Conservation (phyloP, 495 filamentous ascomycete species). For the Pseudotulostoma volvatum region DNA sequence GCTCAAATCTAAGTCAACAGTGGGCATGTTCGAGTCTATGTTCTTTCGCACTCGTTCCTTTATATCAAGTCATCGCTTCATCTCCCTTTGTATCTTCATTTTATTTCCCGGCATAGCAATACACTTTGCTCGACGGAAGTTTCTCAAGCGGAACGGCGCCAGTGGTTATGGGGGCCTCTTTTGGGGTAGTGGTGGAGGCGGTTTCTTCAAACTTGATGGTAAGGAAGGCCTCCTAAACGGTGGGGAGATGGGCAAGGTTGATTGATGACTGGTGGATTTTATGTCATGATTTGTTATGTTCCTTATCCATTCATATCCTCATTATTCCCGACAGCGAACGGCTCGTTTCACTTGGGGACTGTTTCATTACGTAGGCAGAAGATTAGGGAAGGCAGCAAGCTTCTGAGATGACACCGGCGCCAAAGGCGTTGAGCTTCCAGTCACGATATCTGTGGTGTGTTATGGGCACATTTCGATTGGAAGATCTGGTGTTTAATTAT, state of each 20-base stretch:
- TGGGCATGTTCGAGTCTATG: conserved; percentile 55
- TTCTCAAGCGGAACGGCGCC: conserved; percentile 15
- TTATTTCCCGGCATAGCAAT: conserved; percentile 22
- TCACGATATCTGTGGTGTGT: no score
- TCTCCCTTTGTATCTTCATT: conserved; percentile 45
- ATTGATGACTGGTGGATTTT: conserved; percentile 33
- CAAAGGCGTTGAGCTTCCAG: no score
- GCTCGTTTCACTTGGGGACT: no score
- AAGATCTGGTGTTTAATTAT: no score
- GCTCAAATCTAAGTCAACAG: conserved; percentile 74
- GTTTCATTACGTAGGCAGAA: no score
- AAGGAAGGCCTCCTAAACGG: conserved; percentile 53
- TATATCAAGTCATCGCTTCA: conserved; percentile 53
- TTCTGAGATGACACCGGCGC: no score
- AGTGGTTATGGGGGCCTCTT: conserved; percentile 36
- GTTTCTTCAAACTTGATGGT: conserved; percentile 63
- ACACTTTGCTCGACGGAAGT: conserved; percentile 19
- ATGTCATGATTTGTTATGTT: not conserved
- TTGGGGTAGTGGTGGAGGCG: conserved; percentile 36
- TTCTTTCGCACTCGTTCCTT: conserved; percentile 60
- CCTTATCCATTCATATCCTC: no score
- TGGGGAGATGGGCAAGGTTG: conserved; percentile 56
- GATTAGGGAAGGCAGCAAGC: no score
- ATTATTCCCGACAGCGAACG: no score
- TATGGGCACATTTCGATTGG: no score